Percentiles rank a stretch among this genome's conserved stretches.
phyloP scores from a whole-genome alignment of 2,329 filamentous ascomycete genomes.

The Arthrobotrys entomopaga region DNA sequence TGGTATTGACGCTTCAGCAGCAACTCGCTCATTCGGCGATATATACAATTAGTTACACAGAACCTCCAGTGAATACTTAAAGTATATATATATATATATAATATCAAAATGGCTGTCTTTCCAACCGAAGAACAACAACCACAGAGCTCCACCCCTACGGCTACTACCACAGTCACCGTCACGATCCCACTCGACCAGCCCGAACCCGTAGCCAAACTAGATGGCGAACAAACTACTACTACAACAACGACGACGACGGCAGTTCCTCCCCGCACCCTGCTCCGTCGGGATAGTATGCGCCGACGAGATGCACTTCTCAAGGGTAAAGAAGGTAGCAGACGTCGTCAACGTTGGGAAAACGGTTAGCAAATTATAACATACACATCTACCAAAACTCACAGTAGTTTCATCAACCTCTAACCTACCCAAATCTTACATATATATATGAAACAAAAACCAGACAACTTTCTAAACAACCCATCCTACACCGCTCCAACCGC shows the following conservation, averaged over 20 bases:
- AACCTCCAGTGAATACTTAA: no score
- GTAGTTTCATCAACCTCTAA: no score
- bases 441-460: constrained; percentile 61
- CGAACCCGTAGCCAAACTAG: constrained; percentile 41
- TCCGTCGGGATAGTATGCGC: constrained; percentile 63
- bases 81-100: no score
- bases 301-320: constrained; percentile 80
- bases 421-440: no score
- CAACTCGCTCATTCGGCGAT: no score
- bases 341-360: constrained; percentile 93
- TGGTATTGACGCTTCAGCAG: no score
- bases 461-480: constrained; percentile 86
- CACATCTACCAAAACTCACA: no score
- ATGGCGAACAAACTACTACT: constrained; percentile 4
- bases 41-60: no score
- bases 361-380: constrained; percentile 65
- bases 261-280: constrained; percentile 14
- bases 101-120: constrained; percentile 37
- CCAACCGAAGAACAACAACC: constrained; percentile 37
- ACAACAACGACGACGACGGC: not conserved
- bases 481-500: constrained; percentile 83
- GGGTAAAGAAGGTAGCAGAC: constrained; percentile 88
- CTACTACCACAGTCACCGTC: constrained; percentile 16
- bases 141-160: constrained; percentile 16
- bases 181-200: constrained; percentile 50